phyloP scores from a whole-genome alignment of 495 filamentous ascomycete genomes.

The Aspergillus bridgeri region DNA sequence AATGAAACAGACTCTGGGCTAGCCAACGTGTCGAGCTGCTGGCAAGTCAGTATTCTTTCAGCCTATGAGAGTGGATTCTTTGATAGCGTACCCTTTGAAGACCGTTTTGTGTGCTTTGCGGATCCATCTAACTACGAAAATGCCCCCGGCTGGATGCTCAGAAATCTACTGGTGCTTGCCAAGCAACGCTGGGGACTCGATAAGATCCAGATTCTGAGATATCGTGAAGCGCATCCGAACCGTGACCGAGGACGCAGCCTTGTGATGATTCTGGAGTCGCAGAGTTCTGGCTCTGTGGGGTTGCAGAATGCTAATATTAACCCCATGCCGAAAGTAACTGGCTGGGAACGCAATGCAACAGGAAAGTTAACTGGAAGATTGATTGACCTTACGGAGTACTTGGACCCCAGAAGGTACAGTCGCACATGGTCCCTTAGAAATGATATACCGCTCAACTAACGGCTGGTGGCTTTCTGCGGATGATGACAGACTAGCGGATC shows the following conservation, averaged over 20 bases:
- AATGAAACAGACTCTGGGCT: background rate
- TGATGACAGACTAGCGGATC: constrained; percentile 67
- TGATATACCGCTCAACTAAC: background rate
- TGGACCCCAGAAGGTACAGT: constrained; percentile 72
- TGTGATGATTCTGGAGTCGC: constrained; percentile 64
- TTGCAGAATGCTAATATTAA: constrained; percentile 31
- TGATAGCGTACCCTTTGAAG: constrained; percentile 57
- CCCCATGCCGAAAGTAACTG: constrained; percentile 80
- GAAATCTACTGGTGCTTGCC: constrained; percentile 86
- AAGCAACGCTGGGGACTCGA: constrained; percentile 74
- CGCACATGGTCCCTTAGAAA: background rate
- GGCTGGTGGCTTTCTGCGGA: background rate
- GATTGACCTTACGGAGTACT: constrained; percentile 81
- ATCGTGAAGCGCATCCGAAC: constrained; percentile 72
- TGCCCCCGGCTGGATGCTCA: constrained; percentile 85
- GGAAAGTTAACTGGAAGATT: constrained; percentile 72
- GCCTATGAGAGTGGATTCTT: constrained; percentile 89
- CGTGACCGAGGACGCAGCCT: constrained; percentile 78
- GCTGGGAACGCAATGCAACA: constrained; percentile 82
- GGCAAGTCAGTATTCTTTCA: constrained; percentile 71
- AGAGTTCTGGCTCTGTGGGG: constrained; percentile 24
- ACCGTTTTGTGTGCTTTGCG: constrained; percentile 80
- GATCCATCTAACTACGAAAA: constrained; percentile 88
- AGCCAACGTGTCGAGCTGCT: constrained; percentile 27
- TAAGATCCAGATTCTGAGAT: constrained; percentile 83